phyloP scores from a whole-genome alignment of 768 basidiomycete genomes.

The Gymnopilus junonius region DNA sequence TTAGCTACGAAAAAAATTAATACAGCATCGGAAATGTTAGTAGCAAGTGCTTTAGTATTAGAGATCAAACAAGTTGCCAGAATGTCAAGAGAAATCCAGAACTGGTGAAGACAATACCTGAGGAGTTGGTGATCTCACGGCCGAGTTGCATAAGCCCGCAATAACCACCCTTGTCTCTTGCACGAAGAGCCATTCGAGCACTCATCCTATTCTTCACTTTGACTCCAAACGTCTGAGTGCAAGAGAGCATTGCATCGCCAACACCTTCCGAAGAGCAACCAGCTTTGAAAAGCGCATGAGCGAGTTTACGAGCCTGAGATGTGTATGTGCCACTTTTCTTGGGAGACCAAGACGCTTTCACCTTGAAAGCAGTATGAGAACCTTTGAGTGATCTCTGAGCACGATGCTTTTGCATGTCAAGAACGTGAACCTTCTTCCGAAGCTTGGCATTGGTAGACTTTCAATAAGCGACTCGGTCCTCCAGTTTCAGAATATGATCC shows the following conservation, averaged over 20 bases:
- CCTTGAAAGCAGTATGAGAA: background rate
- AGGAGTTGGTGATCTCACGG: background rate
- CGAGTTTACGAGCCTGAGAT: conserved; percentile 9
- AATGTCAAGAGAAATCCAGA: too few relatives aligned
- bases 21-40: too few relatives aligned
- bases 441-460: background rate
- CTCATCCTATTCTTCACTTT: background rate
- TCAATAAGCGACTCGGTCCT: background rate
- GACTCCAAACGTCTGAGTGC: conserved; percentile 15
- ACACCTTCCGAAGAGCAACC: conserved; percentile 14
- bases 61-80: too few relatives aligned
- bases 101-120: too few relatives aligned
- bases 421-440: background rate
- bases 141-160: background rate
- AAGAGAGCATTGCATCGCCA: conserved; percentile 8
- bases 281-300: conserved; percentile 10
- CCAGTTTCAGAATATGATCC: too few relatives aligned
- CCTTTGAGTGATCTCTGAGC: background rate
- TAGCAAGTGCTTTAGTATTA: too few relatives aligned
- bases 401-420: background rate
- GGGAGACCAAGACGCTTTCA: background rate
- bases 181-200: background rate
- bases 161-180: background rate
- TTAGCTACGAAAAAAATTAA: too few relatives aligned
- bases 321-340: conserved; percentile 12